Percentiles rank a stretch among this genome's conserved stretches.
These are phyloP conservation scores for Scedosporium apiospermum DNA, from an alignment of 2,329 filamentous ascomycete genomes.

Conservation along the genomic window DNA sequence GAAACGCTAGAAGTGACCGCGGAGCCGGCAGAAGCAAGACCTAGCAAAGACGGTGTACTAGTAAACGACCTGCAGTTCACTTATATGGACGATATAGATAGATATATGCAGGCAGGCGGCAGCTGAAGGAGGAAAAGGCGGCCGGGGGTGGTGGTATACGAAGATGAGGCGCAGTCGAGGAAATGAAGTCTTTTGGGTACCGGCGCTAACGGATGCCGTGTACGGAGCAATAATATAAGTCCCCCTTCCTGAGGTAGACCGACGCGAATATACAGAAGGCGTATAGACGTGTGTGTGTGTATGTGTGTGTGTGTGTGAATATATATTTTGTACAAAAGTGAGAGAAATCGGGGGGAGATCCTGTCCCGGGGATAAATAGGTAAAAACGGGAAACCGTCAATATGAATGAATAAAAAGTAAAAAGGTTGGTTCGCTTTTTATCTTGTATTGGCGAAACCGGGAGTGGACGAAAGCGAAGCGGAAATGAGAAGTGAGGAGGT, in stretches of 20 bases:
- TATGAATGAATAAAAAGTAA: not conserved
- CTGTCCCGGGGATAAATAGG: not conserved
- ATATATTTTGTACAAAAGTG: not conserved
- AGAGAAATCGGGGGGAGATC: not conserved
- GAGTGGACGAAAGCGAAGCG: not conserved
- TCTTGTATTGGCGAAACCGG: not conserved
- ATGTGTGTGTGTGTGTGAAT: not conserved
- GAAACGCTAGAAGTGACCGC: not conserved
- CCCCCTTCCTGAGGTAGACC: not conserved
- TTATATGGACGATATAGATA: slow-evolving; percentile 2
- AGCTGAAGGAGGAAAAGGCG: not conserved
- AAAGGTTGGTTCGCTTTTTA: not conserved
- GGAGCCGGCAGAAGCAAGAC: not conserved
- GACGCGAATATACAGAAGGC: not conserved
- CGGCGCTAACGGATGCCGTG: not conserved
- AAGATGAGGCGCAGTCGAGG: not conserved
- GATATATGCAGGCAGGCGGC: not conserved
- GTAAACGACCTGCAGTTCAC: not conserved
- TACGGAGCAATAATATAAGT: not conserved
- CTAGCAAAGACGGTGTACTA: not conserved
- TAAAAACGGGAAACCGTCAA: not conserved
- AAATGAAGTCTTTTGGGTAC: slow-evolving; percentile 2
- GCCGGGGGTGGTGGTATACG: not conserved
- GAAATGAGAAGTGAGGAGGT: not conserved
- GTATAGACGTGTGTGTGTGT: not conserved